A percentile compares a stretch with the other conserved stretches of the same genome.
phyloP scores from a whole-genome alignment of 2,329 filamentous ascomycete species.

The Sclerotinia sclerotiorum region DNA sequence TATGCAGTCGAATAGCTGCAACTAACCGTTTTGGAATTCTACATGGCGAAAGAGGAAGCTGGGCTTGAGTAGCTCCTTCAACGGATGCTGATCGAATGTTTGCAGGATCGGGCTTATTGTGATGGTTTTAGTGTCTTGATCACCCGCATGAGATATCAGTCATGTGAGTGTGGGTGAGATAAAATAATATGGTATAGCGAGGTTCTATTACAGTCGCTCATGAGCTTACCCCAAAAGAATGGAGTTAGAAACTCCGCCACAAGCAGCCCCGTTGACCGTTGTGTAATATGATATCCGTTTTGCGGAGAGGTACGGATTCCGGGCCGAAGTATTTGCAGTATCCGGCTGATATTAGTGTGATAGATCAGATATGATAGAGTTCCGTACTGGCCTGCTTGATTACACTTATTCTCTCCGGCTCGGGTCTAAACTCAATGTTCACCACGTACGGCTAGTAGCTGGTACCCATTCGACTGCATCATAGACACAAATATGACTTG shows the following conservation, averaged over 20 bases:
- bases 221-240: not conserved
- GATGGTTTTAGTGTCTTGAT: not conserved
- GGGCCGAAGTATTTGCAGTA: not conserved
- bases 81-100: not conserved
- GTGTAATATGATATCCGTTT: not conserved
- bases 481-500: not conserved
- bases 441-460: not conserved
- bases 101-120: not conserved
- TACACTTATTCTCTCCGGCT: not conserved
- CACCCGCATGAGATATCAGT: not conserved
- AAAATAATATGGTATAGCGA: not conserved
- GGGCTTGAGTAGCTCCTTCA: not conserved
- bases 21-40: slow-evolving; percentile 1
- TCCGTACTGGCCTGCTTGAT: not conserved
- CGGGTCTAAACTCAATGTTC: not conserved
- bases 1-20: no score
- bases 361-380: not conserved
- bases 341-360: not conserved
- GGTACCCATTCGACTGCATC: not conserved
- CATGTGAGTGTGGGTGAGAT: not conserved
- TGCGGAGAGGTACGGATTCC: not conserved
- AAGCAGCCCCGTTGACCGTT: no score
- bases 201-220: not conserved
- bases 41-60: not conserved
- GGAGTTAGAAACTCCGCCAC: not conserved